phyloP scores from a whole-genome alignment of 345 rosid species.

The Physaria fendleri region DNA sequence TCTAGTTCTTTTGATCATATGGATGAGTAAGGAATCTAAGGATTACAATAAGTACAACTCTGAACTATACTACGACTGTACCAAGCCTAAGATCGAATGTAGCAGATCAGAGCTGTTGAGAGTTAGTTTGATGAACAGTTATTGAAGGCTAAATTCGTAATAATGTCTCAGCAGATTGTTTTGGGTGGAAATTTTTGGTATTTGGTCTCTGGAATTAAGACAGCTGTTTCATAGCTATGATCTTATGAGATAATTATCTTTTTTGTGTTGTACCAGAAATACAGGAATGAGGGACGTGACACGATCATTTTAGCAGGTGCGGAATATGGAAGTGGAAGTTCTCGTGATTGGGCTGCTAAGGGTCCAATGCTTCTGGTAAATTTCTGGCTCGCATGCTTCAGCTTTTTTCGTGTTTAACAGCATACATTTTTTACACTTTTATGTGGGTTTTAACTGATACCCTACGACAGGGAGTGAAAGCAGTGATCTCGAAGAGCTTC shows the following conservation, averaged over 20 bases:
- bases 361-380: slow-evolving; percentile 86
- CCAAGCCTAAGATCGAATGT: neutral
- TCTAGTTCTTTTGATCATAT: neutral
- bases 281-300: neutral
- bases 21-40: neutral
- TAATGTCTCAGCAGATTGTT: neutral
- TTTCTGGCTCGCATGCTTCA: neutral
- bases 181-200: neutral
- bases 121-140: neutral
- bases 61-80: neutral
- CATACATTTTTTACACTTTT: neutral
- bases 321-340: slow-evolving; percentile 95
- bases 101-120: neutral
- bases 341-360: slow-evolving; percentile 99
- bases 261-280: neutral
- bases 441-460: neutral
- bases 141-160: neutral
- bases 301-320: slow-evolving; percentile 57
- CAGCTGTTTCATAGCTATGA: neutral
- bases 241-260: neutral
- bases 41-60: neutral
- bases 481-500: neutral
- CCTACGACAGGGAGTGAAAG: neutral
- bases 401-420: neutral
- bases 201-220: neutral